Conservation (phyloP, 441 rosid species). For the Francoa sonchifolia region DNA sequence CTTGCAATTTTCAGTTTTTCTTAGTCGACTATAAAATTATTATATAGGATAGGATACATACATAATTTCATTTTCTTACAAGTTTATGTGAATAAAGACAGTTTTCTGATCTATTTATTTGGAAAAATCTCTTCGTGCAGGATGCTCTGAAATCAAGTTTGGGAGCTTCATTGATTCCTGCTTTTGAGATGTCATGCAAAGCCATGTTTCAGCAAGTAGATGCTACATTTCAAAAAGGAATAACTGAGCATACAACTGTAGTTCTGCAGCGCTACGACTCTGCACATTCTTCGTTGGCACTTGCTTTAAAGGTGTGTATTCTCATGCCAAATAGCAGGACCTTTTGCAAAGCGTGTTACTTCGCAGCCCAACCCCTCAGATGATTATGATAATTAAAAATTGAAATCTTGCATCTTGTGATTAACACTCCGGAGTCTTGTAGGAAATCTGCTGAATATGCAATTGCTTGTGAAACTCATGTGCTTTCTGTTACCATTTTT, state of each 20-base stretch:
- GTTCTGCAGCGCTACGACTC: conserved; percentile 45
- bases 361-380: no score
- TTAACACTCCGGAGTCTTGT: no score
- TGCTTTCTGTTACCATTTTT: no score
- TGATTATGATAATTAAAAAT: no score
- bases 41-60: not conserved
- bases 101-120: not conserved
- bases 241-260: conserved; percentile 44
- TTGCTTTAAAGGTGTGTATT: conserved; percentile 37
- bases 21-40: no score
- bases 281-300: conserved; percentile 39
- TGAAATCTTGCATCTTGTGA: no score
- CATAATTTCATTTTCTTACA: conserved; percentile 3
- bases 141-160: conserved; percentile 41
- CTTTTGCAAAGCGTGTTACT: no score
- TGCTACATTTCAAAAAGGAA: conserved; percentile 50
- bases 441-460: no score
- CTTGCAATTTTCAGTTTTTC: no score
- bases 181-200: conserved; percentile 58
- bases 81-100: no score
- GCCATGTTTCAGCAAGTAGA: conserved; percentile 61
- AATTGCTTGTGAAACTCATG: no score
- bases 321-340: not conserved
- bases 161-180: conserved; percentile 48
- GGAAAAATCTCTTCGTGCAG: conserved; percentile 19